Evolutionary conservation across 1,284 basidiomycete genomes (phyloP), one percentile per base, ranked within the genome.

Genomic region (Rhodotorula sp.): DNA sequence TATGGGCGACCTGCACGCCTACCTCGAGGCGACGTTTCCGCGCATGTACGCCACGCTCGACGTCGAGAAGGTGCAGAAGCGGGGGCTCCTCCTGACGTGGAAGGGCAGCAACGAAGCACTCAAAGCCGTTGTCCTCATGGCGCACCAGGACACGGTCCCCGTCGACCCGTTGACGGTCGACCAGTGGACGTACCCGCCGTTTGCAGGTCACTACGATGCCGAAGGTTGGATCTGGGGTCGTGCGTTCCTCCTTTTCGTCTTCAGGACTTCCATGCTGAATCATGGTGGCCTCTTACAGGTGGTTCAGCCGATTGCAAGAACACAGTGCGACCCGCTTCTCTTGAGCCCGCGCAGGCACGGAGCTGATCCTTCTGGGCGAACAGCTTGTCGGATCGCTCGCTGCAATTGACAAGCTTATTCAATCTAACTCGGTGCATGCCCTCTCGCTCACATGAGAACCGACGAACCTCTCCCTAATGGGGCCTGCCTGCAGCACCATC

Each of bases 171-270:
- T 79, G 27, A 86, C 86, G 0, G 64, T 82, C 21, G 78, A 79
- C 51, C 80, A 82, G 51, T 87, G 86, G 86, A 82, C 80, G 0
- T 80, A 83, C 72, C 82, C 83, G 0, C 85, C 86, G 0, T 87
- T 85, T 76, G 80, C 80, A 5, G 86, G 85, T 0, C 77, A 77
- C 61, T 78, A 84, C 61, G 83, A 85, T 32, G 75, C 79, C 15
- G 74, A 81, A 8, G 83, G 66, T 77, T 82, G 82, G 83, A 82
- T 87, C 46, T 86, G 85, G 85, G 86, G 86, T n/a, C 50, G 50
- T 51, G 50, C 50, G 50, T 51, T 8, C 13, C 19, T 15, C 27
- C n/a, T 29, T 15, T 15, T 0, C 50, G n/a, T 51, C 17, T n/a
- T 8, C 15, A 10, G 1, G 1, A 10, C 1, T 13, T 27, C 7